These are phyloP conservation scores for Megacollybia marginata DNA, from an alignment of 768 basidiomycete genomes.

Conservation along the genomic window DNA sequence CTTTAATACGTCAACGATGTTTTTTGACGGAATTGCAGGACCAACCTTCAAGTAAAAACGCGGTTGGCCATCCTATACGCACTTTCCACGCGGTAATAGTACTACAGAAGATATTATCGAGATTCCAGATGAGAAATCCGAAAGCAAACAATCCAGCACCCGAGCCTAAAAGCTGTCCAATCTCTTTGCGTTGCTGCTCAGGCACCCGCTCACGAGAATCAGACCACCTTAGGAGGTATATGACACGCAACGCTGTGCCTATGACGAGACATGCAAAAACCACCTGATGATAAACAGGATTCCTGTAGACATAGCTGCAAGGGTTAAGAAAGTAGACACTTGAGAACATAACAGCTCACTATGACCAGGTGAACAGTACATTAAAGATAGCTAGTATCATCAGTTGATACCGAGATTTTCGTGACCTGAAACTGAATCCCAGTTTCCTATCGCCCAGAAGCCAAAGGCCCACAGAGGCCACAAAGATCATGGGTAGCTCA, in stretches of 20 bases:
- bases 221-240: constrained; percentile 44
- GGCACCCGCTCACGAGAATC: constrained; percentile 32
- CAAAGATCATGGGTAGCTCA: constrained; percentile 79
- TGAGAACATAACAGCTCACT: constrained; percentile 43
- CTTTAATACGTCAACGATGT: constrained; percentile 18
- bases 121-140: constrained; percentile 73
- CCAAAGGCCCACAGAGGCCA: constrained; percentile 53
- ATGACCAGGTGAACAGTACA: constrained; percentile 59
- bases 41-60: constrained; percentile 58
- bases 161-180: constrained; percentile 38
- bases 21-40: not conserved
- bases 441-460: constrained; percentile 51
- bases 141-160: constrained; percentile 52
- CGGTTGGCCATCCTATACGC: constrained; percentile 52
- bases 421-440: constrained; percentile 35
- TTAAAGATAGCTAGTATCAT: constrained; percentile 39
- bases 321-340: too few relatives aligned
- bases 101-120: constrained; percentile 73
- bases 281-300: constrained; percentile 75
- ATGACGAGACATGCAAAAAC: constrained; percentile 61
- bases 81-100: constrained; percentile 49
- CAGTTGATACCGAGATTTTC: constrained; percentile 32
- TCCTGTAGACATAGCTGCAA: constrained; percentile 53
- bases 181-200: constrained; percentile 28
- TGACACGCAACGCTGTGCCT: constrained; percentile 35